phyloP scores from a whole-genome alignment of 2,329 filamentous ascomycete species.

The Aspergillus caelatus region DNA sequence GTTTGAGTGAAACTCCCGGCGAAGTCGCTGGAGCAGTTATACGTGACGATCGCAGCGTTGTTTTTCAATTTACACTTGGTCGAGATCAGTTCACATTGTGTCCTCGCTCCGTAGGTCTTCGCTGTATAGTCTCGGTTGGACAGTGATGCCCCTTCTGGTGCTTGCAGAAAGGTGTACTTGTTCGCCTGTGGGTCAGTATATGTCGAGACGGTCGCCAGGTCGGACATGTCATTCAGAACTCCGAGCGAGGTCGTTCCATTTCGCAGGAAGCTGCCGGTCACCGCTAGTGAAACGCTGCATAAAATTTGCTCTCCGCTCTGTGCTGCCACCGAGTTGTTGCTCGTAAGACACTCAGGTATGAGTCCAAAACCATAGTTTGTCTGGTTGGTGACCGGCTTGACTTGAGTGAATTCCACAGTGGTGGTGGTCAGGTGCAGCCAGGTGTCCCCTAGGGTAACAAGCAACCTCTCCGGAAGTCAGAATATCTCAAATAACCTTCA shows the following conservation, averaged over 20 bases:
- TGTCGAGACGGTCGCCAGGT: background rate
- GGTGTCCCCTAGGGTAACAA: conserved; percentile 25
- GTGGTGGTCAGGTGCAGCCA: conserved; percentile 30
- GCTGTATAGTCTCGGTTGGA: conserved; percentile 22
- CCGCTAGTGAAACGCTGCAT: background rate
- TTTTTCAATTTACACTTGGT: conserved; percentile 19
- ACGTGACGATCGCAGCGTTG: background rate
- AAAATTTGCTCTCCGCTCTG: background rate
- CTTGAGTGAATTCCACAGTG: conserved; percentile 22
- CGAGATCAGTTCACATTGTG: conserved; percentile 22
- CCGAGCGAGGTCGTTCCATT: background rate
- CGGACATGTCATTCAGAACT: background rate
- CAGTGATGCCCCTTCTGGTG: background rate
- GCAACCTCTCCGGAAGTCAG: conserved; percentile 9
- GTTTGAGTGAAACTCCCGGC: background rate
- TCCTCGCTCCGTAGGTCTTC: conserved; percentile 19
- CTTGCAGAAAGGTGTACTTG: background rate
- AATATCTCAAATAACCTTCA: background rate
- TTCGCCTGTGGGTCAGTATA: background rate
- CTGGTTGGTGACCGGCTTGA: background rate
- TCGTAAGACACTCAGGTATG: background rate
- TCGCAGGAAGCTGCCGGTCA: background rate
- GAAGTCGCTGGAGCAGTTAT: conserved; percentile 1
- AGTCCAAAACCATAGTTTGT: conserved; percentile 10
- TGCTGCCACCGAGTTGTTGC: background rate